These are phyloP conservation scores for Rhodosporidiobolus sp. DNA, from an alignment of 768 basidiomycete species.

Conservation along the genomic window DNA sequence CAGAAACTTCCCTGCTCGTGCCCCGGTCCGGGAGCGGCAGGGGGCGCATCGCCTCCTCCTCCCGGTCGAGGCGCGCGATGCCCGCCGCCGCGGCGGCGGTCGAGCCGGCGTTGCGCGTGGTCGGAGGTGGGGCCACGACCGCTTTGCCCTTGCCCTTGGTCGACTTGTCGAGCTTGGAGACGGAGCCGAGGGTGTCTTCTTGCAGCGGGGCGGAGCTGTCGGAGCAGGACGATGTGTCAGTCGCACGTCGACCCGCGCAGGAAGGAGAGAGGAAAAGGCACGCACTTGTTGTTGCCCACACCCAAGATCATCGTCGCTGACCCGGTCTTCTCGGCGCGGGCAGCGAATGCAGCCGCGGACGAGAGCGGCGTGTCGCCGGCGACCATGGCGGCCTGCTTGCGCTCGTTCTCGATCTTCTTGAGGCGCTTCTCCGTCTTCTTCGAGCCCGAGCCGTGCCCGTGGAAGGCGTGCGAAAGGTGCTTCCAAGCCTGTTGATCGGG, in stretches of 20 bases:
- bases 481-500: constrained; percentile 95
- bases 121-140: neutral
- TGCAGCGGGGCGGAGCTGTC: constrained; percentile 35
- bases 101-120: neutral
- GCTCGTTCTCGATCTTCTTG: constrained; percentile 96
- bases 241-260: neutral
- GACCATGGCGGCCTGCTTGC: constrained; percentile 87
- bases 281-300: constrained; percentile 45
- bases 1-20: neutral
- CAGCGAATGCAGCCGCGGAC: constrained; percentile 91
- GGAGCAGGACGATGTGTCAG: neutral
- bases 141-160: constrained; percentile 38
- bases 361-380: constrained; percentile 93
- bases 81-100: neutral
- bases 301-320: constrained; percentile 88
- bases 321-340: constrained; percentile 86
- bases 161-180: constrained; percentile 16
- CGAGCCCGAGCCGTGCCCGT: constrained; percentile 93
- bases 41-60: constrained; percentile 36
- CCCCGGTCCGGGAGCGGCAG: constrained; percentile 18
- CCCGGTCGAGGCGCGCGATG: neutral
- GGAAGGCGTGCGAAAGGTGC: constrained; percentile 94
- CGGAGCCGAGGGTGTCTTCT: constrained; percentile 17
- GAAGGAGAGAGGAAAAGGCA: neutral
- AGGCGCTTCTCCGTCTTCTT: constrained; percentile 95